Evolutionary conservation across 805 yeast genomes (phyloP).

Genomic region (Metschnikowia gruessii): DNA sequence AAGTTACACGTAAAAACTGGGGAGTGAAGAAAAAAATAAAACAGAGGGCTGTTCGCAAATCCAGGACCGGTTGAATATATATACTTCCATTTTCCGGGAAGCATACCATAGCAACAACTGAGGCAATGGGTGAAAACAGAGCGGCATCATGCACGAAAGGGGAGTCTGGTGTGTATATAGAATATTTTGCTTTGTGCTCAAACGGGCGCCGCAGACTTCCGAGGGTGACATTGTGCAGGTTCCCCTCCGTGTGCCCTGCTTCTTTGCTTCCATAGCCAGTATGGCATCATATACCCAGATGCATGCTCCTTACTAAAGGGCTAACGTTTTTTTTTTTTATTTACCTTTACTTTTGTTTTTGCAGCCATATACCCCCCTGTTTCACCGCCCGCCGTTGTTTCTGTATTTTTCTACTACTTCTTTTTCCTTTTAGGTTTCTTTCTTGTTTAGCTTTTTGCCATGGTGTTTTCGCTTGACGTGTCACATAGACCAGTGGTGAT

Average conservation of each 20-base stretch:
- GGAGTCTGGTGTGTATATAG: constrained; percentile 12
- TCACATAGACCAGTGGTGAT: too few species aligned
- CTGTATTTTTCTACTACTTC: too few species aligned
- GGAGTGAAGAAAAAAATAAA: constrained; percentile 4
- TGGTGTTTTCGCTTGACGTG: too few species aligned
- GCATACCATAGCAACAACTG: constrained; percentile 16
- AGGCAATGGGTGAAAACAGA: constrained; percentile 7
- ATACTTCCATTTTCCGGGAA: constrained; percentile 8
- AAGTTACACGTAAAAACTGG: constrained; percentile 2
- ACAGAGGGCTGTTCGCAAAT: neutral
- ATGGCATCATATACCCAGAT: neutral
- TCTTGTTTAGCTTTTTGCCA: too few species aligned
- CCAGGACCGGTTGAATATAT: constrained; percentile 8
- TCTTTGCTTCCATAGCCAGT: constrained; percentile 10
- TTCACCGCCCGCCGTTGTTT: too few species aligned
- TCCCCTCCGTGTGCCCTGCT: constrained; percentile 1
- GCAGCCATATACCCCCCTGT: neutral
- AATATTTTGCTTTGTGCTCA: constrained; percentile 20
- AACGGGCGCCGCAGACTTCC: constrained; percentile 17
- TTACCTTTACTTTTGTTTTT: neutral
- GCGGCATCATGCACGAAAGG: constrained; percentile 13
- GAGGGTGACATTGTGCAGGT: constrained; percentile 15
- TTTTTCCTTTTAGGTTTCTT: too few species aligned
- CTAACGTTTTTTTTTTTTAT: too few species aligned
- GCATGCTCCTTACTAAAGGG: neutral